Percentiles rank a stretch among this genome's conserved stretches.
Conservation (phyloP, 176 grass and related monocot species). For the Aegilops bicornis region DNA sequence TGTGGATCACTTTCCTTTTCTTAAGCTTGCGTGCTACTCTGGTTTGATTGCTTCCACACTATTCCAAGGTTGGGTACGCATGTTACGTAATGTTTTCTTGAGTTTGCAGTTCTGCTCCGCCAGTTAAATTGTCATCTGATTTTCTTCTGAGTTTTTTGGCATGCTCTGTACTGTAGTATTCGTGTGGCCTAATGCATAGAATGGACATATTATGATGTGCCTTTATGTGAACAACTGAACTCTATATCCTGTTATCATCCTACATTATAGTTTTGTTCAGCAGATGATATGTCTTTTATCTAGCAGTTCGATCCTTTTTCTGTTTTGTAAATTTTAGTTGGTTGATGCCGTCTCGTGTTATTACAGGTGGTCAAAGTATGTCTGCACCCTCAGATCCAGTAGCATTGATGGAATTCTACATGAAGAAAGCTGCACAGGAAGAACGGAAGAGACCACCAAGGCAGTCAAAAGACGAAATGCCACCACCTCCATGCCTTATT, state of each 20-base stretch:
- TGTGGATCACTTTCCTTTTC: background rate
- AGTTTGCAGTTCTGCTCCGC: background rate
- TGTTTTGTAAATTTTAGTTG: background rate
- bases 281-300: background rate
- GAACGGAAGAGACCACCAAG: constrained; percentile 70
- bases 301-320: constrained; percentile 7
- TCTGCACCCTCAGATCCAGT: constrained; percentile 62
- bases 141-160: background rate
- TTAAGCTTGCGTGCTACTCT: background rate
- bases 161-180: constrained; percentile 5
- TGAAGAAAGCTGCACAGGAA: constrained; percentile 92
- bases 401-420: constrained; percentile 96
- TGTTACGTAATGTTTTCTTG: constrained; percentile 16
- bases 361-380: constrained; percentile 42
- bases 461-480: constrained; percentile 95
- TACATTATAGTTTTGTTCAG: constrained; percentile 6
- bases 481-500: constrained; percentile 88
- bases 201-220: background rate
- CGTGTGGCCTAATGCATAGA: background rate
- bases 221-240: background rate
- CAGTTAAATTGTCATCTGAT: background rate
- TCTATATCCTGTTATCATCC: background rate
- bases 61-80: background rate
- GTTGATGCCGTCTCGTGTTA: constrained; percentile 7
- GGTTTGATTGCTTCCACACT: background rate